phyloP scores from a whole-genome alignment of 345 rosid genomes.

The Rhizophora apiculata region DNA sequence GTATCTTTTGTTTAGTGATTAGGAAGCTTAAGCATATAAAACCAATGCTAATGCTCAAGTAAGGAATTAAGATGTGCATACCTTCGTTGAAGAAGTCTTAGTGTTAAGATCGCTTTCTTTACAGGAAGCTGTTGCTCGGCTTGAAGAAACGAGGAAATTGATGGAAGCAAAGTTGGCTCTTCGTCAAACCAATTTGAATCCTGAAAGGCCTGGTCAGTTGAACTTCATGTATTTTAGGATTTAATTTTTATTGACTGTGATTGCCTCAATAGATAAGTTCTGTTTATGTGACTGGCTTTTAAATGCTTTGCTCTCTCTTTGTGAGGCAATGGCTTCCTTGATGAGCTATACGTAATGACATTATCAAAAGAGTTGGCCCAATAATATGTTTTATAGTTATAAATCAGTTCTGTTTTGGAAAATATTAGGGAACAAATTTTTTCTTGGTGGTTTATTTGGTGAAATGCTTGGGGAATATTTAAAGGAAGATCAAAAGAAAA shows the following conservation, averaged over 20 bases:
- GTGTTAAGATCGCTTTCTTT: slow-evolving; percentile 1
- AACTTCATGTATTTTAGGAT: neutral
- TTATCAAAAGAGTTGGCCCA: neutral
- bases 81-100: neutral
- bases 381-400: neutral
- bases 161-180: slow-evolving; percentile 77
- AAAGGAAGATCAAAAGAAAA: neutral
- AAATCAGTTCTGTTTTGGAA: neutral
- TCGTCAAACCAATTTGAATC: slow-evolving; percentile 89
- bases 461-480: neutral
- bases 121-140: slow-evolving; percentile 88
- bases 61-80: neutral
- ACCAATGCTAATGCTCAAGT: neutral
- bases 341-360: too few relatives aligned
- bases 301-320: too few relatives aligned
- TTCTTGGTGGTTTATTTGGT: neutral
- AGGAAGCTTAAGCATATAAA: too few relatives aligned
- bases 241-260: neutral
- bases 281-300: neutral
- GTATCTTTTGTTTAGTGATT: too few relatives aligned
- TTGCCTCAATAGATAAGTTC: neutral
- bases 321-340: too few relatives aligned
- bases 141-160: slow-evolving; percentile 81
- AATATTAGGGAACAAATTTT: neutral
- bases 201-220: slow-evolving; percentile 86